phyloP scores from a whole-genome alignment of 805 yeast species.

The Hanseniaspora taiwanica region DNA sequence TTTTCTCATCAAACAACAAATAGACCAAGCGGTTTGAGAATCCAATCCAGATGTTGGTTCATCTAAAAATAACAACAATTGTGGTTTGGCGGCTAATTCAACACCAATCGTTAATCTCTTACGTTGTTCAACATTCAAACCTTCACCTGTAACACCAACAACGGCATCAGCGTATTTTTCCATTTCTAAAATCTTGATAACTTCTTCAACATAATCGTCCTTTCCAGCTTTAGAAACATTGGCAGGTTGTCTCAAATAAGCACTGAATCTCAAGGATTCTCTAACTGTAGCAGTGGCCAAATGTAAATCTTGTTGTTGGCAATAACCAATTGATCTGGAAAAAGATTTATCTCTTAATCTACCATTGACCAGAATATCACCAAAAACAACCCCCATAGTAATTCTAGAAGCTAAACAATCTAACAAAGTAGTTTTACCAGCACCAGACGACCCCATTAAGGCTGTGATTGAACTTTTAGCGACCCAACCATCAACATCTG shows the following conservation, averaged over 20 bases:
- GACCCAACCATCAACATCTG: slow-evolving; percentile 60
- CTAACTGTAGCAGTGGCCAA: slow-evolving; percentile 90
- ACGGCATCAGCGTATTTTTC: slow-evolving; percentile 68
- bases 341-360: slow-evolving; percentile 27
- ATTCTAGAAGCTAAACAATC: slow-evolving; percentile 85
- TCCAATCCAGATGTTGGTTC: slow-evolving; percentile 96
- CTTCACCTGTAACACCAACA: slow-evolving; percentile 83
- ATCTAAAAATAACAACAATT: slow-evolving; percentile 68
- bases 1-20: slow-evolving; percentile 49
- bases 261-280: slow-evolving; percentile 89
- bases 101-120: slow-evolving; percentile 89
- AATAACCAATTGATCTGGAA: slow-evolving; percentile 74
- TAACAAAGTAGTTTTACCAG: slow-evolving; percentile 88
- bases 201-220: slow-evolving; percentile 68
- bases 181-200: slow-evolving; percentile 75
- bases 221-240: slow-evolving; percentile 64
- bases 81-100: slow-evolving; percentile 80
- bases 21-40: slow-evolving; percentile 72
- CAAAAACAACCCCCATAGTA: slow-evolving; percentile 59
- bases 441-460: slow-evolving; percentile 98
- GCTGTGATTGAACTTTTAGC: slow-evolving; percentile 72
- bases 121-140: slow-evolving; percentile 76
- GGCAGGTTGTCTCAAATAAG: slow-evolving; percentile 74
- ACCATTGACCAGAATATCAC: slow-evolving; percentile 71
- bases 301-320: slow-evolving; percentile 86